Conservation (phyloP, 768 basidiomycete genomes). For the Pholiota conissans region DNA sequence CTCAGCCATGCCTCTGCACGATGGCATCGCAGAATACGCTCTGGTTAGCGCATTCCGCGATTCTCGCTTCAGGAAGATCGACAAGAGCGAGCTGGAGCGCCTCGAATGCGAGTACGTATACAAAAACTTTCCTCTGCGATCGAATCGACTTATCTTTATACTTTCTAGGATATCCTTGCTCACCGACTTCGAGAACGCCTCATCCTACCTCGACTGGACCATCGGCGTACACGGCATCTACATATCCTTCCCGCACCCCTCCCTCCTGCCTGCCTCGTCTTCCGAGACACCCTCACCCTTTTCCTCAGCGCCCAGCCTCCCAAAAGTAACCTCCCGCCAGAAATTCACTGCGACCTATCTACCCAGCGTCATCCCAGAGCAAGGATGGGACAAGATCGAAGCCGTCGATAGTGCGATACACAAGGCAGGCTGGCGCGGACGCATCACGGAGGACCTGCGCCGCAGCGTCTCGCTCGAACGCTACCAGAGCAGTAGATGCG, state of each 20-base stretch:
- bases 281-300: constrained; percentile 71
- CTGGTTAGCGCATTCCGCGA: constrained; percentile 90
- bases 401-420: constrained; percentile 89
- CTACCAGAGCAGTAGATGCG: constrained; percentile 77
- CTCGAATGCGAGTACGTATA: constrained; percentile 83
- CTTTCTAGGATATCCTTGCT: constrained; percentile 79
- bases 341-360: constrained; percentile 87
- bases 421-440: constrained; percentile 89
- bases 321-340: constrained; percentile 52
- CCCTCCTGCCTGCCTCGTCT: constrained; percentile 51
- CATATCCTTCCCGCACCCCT: constrained; percentile 82
- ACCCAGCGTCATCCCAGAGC: constrained; percentile 88
- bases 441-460: constrained; percentile 79
- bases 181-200: constrained; percentile 87
- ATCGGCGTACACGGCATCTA: constrained; percentile 91
- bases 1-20: constrained; percentile 65
- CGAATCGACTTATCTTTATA: background rate
- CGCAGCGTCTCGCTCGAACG: constrained; percentile 73
- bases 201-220: constrained; percentile 90
- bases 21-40: constrained; percentile 88
- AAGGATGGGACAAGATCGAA: constrained; percentile 92
- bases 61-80: constrained; percentile 80
- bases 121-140: background rate
- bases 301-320: constrained; percentile 64
- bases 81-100: constrained; percentile 68